Evolutionary conservation across 208 protist species (phyloP), one percentile per base, ranked within the genome.

Genomic region (Kentomonas sorsogonicus): DNA sequence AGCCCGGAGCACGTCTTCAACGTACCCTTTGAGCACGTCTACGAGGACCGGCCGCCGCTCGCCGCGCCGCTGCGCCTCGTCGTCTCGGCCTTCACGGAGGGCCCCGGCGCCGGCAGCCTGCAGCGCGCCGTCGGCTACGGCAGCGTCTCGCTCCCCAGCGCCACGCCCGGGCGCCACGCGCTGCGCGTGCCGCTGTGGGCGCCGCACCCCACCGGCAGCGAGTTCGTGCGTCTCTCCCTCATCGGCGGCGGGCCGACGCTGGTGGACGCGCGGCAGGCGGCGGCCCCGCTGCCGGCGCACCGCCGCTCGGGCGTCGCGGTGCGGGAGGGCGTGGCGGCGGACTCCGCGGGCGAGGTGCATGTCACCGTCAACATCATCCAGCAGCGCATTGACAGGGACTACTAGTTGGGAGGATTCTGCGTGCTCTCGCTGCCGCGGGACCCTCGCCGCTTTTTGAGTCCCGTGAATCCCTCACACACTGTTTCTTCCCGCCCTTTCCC

Each of bases 1-100:
- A 63, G 75, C 31, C 44, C 76, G 0, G 76, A 79, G 25, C 80
- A 89, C 72, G 69, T 74, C 36, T 84, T 91, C 63, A 88, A 88
- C 57, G 23, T 73, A 10, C 78, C 84, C 0, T 91, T 91, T 58
- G 70, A 88, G 20, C 74, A 72, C 30, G 63, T 34, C 34, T 77
- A 73, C 46, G 47, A 69, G 16, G 76, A 68, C 1, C n/a, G 52
- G 1, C 33, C 30, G 20, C 41, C 66, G 40, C 57, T 67, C 11
- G 20, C 62, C 29, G 53, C 63, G 18, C 78, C 75, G 34, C 68
- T 89, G 60, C 69, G 75, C n/a, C 65, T 88, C 15, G 40, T 74
- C 22, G 57, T 83, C 15, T 81, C 77, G 23, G 74, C 76, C 11
- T 89, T 71, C 50, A 84, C 75, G 36, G 73, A 83, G 39, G 72